A percentile compares a stretch with the other conserved stretches of the same genome.
Conservation (phyloP, 768 basidiomycete species). For the Boletus eberwhitei region DNA sequence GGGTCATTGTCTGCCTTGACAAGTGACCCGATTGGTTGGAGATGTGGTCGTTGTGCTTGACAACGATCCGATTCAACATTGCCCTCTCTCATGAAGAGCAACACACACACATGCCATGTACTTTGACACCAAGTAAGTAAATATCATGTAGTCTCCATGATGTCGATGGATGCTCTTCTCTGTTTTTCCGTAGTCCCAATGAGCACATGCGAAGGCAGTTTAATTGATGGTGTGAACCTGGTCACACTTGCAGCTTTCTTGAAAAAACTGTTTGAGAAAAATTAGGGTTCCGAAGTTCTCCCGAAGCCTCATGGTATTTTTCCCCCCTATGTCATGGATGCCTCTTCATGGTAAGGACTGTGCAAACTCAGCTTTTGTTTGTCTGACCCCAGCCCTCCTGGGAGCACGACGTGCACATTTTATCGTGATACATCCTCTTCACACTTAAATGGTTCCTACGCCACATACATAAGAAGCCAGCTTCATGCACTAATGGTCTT, state of each 20-base stretch:
- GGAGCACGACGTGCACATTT: neutral
- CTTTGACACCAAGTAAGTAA: neutral
- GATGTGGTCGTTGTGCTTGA: neutral
- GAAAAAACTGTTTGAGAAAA: too few relatives aligned
- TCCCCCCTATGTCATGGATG: neutral
- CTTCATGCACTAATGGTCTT: neutral
- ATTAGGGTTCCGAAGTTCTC: neutral
- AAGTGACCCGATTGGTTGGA: neutral
- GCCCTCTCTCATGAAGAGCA: neutral
- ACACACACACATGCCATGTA: neutral
- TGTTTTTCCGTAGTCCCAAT: neutral
- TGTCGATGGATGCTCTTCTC: neutral
- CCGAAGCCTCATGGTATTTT: neutral
- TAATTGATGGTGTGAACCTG: neutral
- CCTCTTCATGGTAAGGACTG: neutral
- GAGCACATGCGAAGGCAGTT: too few relatives aligned
- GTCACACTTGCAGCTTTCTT: neutral
- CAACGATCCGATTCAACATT: neutral
- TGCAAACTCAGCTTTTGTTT: too few relatives aligned
- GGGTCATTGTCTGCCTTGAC: neutral
- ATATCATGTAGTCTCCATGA: neutral
- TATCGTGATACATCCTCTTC: neutral
- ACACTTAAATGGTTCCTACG: too few relatives aligned
- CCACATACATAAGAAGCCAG: neutral
- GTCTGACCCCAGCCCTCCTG: too few relatives aligned